Evolutionary conservation across 1,139 yeast genomes (phyloP).

Genomic region (Debaryomyces psychrophilus): DNA sequence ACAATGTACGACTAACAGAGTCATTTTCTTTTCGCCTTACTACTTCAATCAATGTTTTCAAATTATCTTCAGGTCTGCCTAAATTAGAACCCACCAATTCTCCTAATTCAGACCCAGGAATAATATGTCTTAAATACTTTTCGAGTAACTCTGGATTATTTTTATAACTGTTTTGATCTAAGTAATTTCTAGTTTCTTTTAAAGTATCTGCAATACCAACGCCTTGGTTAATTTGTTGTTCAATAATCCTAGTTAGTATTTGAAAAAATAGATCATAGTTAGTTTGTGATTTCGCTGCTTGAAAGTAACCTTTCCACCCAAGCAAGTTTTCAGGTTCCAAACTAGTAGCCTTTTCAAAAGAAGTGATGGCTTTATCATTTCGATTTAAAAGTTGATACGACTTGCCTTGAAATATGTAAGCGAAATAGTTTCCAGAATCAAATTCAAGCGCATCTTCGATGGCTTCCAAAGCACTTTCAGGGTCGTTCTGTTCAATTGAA

Average conservation of each 20-base stretch:
- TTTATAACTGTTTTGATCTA: conserved; percentile 38
- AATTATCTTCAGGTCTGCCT: conserved; percentile 53
- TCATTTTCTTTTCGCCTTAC: conserved; percentile 45
- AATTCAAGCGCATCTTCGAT: conserved; percentile 53
- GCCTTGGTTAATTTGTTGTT: conserved; percentile 32
- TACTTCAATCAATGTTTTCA: conserved; percentile 53
- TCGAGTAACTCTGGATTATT: conserved; percentile 39
- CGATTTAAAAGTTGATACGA: conserved; percentile 50
- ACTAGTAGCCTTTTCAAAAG: conserved; percentile 57
- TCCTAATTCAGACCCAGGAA: conserved; percentile 68
- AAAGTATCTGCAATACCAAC: conserved; percentile 49
- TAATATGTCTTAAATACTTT: conserved; percentile 51
- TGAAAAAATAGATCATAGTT: conserved; percentile 53
- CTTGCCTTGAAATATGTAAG: conserved; percentile 65
- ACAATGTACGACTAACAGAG: conserved; percentile 28
- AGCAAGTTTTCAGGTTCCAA: conserved; percentile 56
- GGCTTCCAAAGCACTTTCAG: conserved; percentile 57
- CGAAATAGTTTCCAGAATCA: conserved; percentile 66
- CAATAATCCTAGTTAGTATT: conserved; percentile 33
- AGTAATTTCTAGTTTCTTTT: conserved; percentile 49
- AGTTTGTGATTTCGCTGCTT: conserved; percentile 36
- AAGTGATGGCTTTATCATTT: conserved; percentile 44
- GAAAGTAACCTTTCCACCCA: conserved; percentile 84
- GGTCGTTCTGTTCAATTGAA: conserved; percentile 60
- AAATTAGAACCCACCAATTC: conserved; percentile 54